Conservation (phyloP, 1,284 basidiomycete genomes). For the Prillingera fragicola region DNA sequence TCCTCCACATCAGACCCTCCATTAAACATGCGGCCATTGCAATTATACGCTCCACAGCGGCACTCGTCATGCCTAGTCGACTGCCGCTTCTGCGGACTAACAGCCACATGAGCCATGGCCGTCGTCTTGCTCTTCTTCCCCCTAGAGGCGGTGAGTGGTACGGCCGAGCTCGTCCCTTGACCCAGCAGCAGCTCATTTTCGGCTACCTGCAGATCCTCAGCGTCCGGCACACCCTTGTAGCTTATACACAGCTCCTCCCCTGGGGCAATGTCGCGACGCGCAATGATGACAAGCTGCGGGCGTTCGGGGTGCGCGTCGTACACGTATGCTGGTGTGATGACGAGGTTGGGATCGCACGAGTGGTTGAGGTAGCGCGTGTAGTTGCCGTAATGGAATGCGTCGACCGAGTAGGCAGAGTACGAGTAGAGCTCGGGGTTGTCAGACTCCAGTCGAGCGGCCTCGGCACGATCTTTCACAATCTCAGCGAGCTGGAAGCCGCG, state of each 20-base stretch:
- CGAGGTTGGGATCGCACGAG: slow-evolving; percentile 79
- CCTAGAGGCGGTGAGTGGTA: neutral
- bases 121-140: slow-evolving; percentile 15
- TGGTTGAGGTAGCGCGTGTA: slow-evolving; percentile 58
- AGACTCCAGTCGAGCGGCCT: slow-evolving; percentile 1
- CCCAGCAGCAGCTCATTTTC: neutral
- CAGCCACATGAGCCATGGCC: slow-evolving; percentile 15
- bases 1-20: slow-evolving; percentile 13
- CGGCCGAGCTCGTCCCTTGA: neutral
- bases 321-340: slow-evolving; percentile 63
- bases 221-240: slow-evolving; percentile 57
- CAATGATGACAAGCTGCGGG: slow-evolving; percentile 62
- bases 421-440: too few relatives aligned
- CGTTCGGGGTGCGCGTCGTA: slow-evolving; percentile 9
- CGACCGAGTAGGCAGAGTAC: slow-evolving; percentile 33
- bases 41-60: slow-evolving; percentile 18
- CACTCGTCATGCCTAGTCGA: slow-evolving; percentile 4
- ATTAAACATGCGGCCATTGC: slow-evolving; percentile 29
- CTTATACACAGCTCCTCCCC: slow-evolving; percentile 76
- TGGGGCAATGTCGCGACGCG: slow-evolving; percentile 58
- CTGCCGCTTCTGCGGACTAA: slow-evolving; percentile 4
- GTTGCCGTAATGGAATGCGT: slow-evolving; percentile 75
- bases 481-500: slow-evolving; percentile 30
- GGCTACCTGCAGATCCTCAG: slow-evolving; percentile 6
- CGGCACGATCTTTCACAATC: slow-evolving; percentile 20